A percentile compares a stretch with the other conserved stretches of the same genome.
These are phyloP conservation scores for Bipolaris zeicola DNA, from an alignment of 2,329 filamentous ascomycete species.

Conservation along the genomic window DNA sequence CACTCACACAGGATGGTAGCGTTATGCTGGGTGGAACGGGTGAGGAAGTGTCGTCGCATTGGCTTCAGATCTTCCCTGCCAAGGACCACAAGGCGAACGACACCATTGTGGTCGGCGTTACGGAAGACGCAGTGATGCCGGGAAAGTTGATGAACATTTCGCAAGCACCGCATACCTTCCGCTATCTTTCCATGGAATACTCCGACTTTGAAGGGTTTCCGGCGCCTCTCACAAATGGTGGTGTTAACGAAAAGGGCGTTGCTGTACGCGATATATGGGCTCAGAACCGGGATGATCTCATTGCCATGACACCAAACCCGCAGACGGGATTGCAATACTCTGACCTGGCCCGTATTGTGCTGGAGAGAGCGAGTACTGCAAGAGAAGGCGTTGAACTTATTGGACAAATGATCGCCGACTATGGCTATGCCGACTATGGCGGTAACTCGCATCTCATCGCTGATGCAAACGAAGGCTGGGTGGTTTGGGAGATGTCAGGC, in stretches of 20 bases:
- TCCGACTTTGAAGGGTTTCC: constrained; percentile 52
- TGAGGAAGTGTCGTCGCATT: constrained; percentile 56
- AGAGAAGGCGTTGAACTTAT: constrained; percentile 53
- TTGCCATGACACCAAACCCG: constrained; percentile 50
- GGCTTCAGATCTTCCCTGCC: constrained; percentile 55
- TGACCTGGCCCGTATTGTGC: constrained; percentile 49
- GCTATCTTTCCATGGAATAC: constrained; percentile 48
- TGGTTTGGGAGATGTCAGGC: constrained; percentile 45
- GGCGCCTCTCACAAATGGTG: constrained; percentile 53
- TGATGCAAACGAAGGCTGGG: constrained; percentile 46
- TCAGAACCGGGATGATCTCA: constrained; percentile 48
- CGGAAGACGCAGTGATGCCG: constrained; percentile 47
- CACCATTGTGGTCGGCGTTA: constrained; percentile 53
- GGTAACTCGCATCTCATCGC: constrained; percentile 54
- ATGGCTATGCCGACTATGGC: constrained; percentile 52
- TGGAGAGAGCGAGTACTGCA: constrained; percentile 51
- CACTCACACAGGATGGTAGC: constrained; percentile 51
- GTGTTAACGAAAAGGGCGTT: constrained; percentile 51
- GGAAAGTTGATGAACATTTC: constrained; percentile 44
- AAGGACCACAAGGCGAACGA: constrained; percentile 50
- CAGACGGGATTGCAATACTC: constrained; percentile 52
- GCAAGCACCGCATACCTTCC: constrained; percentile 42
- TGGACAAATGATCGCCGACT: constrained; percentile 47
- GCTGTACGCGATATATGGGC: constrained; percentile 53
- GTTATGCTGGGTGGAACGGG: constrained; percentile 56